A percentile compares a stretch with the other conserved stretches of the same genome.
Conservation (phyloP, 805 yeast genomes). For the Kluyveromyces siamensis region DNA sequence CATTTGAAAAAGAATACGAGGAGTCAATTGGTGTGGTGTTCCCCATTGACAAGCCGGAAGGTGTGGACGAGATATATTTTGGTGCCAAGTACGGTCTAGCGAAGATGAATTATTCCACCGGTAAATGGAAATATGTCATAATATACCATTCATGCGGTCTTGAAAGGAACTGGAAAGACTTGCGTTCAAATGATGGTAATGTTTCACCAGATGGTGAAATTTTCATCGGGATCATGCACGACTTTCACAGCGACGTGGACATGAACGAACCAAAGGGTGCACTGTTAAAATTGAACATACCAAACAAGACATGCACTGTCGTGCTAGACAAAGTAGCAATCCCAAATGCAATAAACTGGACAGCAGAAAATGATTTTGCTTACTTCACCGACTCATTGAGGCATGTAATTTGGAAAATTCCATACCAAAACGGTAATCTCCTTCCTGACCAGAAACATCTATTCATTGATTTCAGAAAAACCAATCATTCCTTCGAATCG, state of each 20-base stretch:
- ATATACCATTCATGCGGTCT: constrained; percentile 30
- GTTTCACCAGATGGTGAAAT: constrained; percentile 65
- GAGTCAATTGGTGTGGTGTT: constrained; percentile 65
- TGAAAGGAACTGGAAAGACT: constrained; percentile 19
- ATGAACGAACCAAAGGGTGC: constrained; percentile 40
- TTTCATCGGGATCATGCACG: constrained; percentile 76
- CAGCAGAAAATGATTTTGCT: constrained; percentile 30
- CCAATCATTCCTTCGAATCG: constrained; percentile 15
- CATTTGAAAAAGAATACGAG: constrained; percentile 8
- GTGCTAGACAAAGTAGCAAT: constrained; percentile 38
- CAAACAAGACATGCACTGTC: constrained; percentile 19
- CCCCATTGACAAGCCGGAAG: constrained; percentile 35
- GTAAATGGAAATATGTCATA: constrained; percentile 30
- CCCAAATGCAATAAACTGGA: constrained; percentile 70
- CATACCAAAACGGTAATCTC: constrained; percentile 2
- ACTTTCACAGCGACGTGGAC: constrained; percentile 32
- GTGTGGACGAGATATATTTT: constrained; percentile 41
- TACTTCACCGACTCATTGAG: constrained; percentile 48
- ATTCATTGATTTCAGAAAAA: constrained; percentile 31
- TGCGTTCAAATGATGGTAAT: constrained; percentile 77
- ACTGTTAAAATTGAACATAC: constrained; percentile 35
- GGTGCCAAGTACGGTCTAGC: constrained; percentile 65
- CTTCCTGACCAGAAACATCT: constrained; percentile 17
- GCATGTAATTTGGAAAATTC: constrained; percentile 36
- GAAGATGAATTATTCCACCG: constrained; percentile 36